phyloP scores from a whole-genome alignment of 2,329 filamentous ascomycete species.

The Mycosphaerella sp. region DNA sequence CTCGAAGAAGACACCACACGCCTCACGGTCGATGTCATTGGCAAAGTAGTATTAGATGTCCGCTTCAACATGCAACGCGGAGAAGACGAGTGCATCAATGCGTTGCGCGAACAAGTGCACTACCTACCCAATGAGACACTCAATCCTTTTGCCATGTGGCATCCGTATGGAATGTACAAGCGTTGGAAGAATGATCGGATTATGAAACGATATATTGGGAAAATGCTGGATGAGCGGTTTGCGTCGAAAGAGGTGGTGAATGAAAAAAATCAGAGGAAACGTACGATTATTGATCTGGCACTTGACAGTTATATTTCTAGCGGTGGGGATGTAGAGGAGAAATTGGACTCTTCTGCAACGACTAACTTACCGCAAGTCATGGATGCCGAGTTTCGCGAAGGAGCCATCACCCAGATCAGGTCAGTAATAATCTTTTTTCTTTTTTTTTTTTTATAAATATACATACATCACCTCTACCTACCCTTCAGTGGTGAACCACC shows the following conservation, averaged over 20 bases:
- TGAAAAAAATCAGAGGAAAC: constrained; percentile 20
- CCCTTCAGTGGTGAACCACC: too few relatives aligned
- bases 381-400: constrained; percentile 31
- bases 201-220: constrained; percentile 24
- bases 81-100: constrained; percentile 34
- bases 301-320: constrained; percentile 33
- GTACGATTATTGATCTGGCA: constrained; percentile 28
- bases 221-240: constrained; percentile 33
- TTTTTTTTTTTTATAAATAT: neutral
- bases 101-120: constrained; percentile 33
- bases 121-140: constrained; percentile 18
- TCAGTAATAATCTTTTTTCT: neutral
- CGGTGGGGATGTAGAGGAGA: constrained; percentile 4
- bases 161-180: constrained; percentile 18
- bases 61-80: constrained; percentile 34
- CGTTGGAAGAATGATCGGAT: constrained; percentile 23
- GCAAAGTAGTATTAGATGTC: constrained; percentile 35
- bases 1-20: constrained; percentile 38
- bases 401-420: constrained; percentile 31
- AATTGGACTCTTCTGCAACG: constrained; percentile 9
- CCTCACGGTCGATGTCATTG: constrained; percentile 40
- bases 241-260: constrained; percentile 24
- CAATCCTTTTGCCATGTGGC: constrained; percentile 17
- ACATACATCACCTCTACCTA: too few relatives aligned
- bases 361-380: constrained; percentile 16